Percentiles rank a stretch among this genome's conserved stretches.
Evolutionary conservation across 768 basidiomycete species (phyloP).

Genomic region (Neoboletus subvelutipes): DNA sequence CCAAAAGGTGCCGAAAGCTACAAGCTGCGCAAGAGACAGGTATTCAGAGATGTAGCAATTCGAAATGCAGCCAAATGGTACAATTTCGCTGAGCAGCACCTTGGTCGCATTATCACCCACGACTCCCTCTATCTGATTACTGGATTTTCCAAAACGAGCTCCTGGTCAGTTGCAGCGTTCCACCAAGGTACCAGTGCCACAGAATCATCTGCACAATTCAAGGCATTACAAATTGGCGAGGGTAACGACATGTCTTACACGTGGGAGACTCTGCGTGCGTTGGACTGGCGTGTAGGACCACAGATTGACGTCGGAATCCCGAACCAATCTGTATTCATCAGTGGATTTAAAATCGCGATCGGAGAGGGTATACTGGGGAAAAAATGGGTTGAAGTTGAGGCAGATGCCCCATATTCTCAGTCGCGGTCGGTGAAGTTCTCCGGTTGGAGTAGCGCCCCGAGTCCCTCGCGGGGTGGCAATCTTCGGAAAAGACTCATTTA

Average conservation of each 20-base stretch:
- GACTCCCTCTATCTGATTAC: conserved; percentile 32
- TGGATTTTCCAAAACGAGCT: neutral
- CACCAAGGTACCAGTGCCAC: neutral
- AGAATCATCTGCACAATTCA: conserved; percentile 16
- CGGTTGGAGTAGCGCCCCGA: neutral
- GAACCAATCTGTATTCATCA: conserved; percentile 27
- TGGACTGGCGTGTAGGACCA: conserved; percentile 14
- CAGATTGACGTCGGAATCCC: neutral
- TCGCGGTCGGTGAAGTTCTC: neutral
- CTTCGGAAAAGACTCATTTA: conserved; percentile 4
- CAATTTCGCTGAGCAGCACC: conserved; percentile 18
- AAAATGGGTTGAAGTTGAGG: conserved; percentile 2
- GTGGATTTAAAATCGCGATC: conserved; percentile 22
- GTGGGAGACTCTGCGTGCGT: conserved; percentile 14
- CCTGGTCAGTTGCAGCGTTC: conserved; percentile 30
- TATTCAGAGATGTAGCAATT: conserved; percentile 22
- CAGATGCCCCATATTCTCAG: neutral
- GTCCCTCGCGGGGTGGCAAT: neutral
- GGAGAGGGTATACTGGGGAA: neutral
- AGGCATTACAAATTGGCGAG: conserved; percentile 1
- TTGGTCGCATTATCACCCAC: conserved; percentile 15
- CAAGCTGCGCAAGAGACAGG: conserved; percentile 18
- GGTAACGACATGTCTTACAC: conserved; percentile 11
- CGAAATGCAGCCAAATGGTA: conserved; percentile 29
- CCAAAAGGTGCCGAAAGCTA: conserved; percentile 28